These are phyloP conservation scores for Penicillium simplicissimum DNA, from an alignment of 495 filamentous ascomycete genomes.

Conservation along the genomic window DNA sequence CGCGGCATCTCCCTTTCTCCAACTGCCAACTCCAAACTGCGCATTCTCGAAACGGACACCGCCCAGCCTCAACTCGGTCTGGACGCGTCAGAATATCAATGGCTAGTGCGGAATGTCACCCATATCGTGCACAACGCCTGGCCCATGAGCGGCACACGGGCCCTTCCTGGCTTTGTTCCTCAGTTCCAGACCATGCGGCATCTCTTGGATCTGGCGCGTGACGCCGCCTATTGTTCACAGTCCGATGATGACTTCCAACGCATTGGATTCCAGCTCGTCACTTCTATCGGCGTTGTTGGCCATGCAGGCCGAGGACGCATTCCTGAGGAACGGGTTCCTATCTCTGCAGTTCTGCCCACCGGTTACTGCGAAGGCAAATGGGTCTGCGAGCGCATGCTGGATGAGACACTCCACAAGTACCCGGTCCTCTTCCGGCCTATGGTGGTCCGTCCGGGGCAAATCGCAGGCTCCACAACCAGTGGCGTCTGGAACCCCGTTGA, in stretches of 20 bases:
- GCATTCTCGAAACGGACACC: slow-evolving; percentile 9
- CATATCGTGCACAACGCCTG: slow-evolving; percentile 44
- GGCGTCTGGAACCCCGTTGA: slow-evolving; percentile 57
- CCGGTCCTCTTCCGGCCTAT: slow-evolving; percentile 6
- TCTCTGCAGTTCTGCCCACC: slow-evolving; percentile 14
- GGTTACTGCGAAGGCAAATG: slow-evolving; percentile 53
- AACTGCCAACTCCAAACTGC: slow-evolving; percentile 4
- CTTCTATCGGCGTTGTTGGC: slow-evolving; percentile 54
- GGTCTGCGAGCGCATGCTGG: slow-evolving; percentile 45
- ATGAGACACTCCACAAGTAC: slow-evolving; percentile 30
- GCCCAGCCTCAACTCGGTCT: slow-evolving; percentile 1
- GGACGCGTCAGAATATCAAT: background rate
- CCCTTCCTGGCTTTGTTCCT: slow-evolving; percentile 27
- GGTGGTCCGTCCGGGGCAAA: slow-evolving; percentile 47
- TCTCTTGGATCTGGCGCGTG: slow-evolving; percentile 39
- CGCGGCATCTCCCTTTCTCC: slow-evolving; percentile 3
- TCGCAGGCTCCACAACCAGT: slow-evolving; percentile 48
- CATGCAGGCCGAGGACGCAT: slow-evolving; percentile 31
- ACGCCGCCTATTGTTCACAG: background rate
- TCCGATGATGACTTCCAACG: background rate
- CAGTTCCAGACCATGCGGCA: slow-evolving; percentile 25
- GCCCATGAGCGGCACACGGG: slow-evolving; percentile 40
- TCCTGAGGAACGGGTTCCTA: slow-evolving; percentile 17
- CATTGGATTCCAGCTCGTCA: slow-evolving; percentile 42
- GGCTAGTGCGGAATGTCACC: slow-evolving; percentile 1